Evolutionary conservation across 2,329 filamentous ascomycete species (phyloP).

Genomic region (Calonectria ilicicola): DNA sequence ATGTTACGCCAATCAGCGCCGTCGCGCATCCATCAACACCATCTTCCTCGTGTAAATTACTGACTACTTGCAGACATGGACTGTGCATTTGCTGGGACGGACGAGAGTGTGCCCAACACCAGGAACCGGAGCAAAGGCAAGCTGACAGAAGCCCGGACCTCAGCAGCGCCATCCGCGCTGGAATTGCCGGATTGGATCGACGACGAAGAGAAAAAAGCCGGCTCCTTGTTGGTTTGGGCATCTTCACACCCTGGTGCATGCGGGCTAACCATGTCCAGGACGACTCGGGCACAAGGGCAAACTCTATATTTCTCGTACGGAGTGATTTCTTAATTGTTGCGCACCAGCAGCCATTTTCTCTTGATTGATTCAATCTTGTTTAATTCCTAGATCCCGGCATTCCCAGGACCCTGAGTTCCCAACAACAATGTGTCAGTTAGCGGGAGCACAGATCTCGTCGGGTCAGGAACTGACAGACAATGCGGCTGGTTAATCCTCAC

Average conservation of each 20-base stretch:
- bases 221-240: slow-evolving; percentile 11
- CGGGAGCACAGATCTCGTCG: not conserved
- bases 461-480: not conserved
- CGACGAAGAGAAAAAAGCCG: slow-evolving; percentile 26
- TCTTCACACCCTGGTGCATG: slow-evolving; percentile 19
- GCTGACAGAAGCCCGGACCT: not conserved
- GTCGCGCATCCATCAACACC: not conserved
- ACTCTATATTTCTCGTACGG: slow-evolving; percentile 24
- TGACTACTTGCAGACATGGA: not conserved
- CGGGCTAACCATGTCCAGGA: slow-evolving; percentile 29
- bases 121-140: not conserved
- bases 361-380: slow-evolving; percentile 11
- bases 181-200: slow-evolving; percentile 38
- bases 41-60: not conserved
- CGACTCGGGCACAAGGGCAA: slow-evolving; percentile 4
- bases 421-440: slow-evolving; percentile 11
- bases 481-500: not conserved
- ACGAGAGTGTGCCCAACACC: not conserved
- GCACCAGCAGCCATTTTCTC: not conserved
- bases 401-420: not conserved
- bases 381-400: not conserved
- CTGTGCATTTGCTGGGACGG: not conserved
- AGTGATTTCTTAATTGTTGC: not conserved
- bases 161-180: not conserved
- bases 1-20: not conserved